Evolutionary conservation across 306 rosid genomes (phyloP), one percentile per base, ranked within the genome.

Genomic region (Dryas alaskensis): DNA sequence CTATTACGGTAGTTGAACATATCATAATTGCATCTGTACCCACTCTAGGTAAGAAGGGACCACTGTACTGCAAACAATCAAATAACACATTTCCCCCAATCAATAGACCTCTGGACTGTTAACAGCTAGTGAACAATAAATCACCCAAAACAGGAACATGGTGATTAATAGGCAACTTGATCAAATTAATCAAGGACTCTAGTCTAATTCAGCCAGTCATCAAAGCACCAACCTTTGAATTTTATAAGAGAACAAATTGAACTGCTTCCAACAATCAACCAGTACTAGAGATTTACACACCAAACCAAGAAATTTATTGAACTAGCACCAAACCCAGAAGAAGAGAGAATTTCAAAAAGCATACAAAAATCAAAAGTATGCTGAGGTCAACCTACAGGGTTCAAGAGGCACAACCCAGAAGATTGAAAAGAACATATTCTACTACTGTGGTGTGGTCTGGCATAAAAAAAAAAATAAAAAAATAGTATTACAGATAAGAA

Each of bases 191-290:
- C 51, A 37, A 37, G 50, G 65, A 58, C 37, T 22, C 50, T 47
- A 73, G 43, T 31, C 2, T 7, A 82, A 67, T 73, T 61, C 57
- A 45, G 69, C 60, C 14, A 65, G 7, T 16, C 73, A 78, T 45
- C 67, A 83, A 74, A 74, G 19, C 60, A 65, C 53, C 46, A 68
- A 67, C 40, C 62, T 17, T 69, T 64, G 39, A 2, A 14, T 16
- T 54, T 57, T 10, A 19, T 16, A 16, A 43, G 8, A 39, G 9
- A 22, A 0, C 16, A 74, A 62, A 9, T 48, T 11, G n/a, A 31
- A 57, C 6, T 65, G 16, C 55, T 42, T 60, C 12, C 44, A 70
- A 43, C 48, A 44, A 44, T 43, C 49, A 48, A 11, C 51, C 80
- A 58, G 59, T 64, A 58, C 50, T 27, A 25, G 44, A 78, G 31